phyloP scores from a whole-genome alignment of 2,329 filamentous ascomycete genomes.

The Penicillium crustosum region DNA sequence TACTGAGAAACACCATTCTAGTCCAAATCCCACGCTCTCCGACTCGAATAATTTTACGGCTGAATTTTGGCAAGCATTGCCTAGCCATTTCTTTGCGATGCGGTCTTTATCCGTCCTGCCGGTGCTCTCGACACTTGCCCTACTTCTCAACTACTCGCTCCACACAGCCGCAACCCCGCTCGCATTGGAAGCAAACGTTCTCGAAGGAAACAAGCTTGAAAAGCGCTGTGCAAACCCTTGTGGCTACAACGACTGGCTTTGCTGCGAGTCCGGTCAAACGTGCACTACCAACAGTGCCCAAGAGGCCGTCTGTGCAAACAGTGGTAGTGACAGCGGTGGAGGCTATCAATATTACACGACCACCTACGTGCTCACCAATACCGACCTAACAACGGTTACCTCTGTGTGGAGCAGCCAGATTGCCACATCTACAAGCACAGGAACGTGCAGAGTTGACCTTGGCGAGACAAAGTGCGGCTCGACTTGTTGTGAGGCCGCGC shows the following conservation, averaged over 20 bases:
- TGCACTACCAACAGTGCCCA: conserved; percentile 53
- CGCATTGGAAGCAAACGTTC: conserved; percentile 20
- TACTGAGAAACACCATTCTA: not conserved
- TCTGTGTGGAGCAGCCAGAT: conserved; percentile 52
- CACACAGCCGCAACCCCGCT: conserved; percentile 34
- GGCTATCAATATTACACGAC: conserved; percentile 54
- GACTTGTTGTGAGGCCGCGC: conserved; percentile 47
- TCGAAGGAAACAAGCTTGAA: conserved; percentile 25
- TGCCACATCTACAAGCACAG: conserved; percentile 25
- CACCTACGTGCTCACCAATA: conserved; percentile 54
- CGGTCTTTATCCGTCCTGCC: conserved; percentile 28
- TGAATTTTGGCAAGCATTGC: not conserved
- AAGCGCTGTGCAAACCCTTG: conserved; percentile 51
- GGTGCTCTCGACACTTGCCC: conserved; percentile 29
- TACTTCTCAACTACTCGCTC: conserved; percentile 25
- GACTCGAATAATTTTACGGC: not conserved
- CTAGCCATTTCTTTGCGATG: conserved; percentile 28
- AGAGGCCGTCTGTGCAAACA: conserved; percentile 49
- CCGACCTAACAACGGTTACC: conserved; percentile 54
- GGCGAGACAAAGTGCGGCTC: conserved; percentile 47
- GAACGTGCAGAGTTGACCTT: conserved; percentile 49
- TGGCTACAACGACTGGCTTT: conserved; percentile 53
- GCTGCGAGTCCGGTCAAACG: conserved; percentile 47
- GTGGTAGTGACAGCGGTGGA: conserved; percentile 42
- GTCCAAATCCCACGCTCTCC: not conserved